phyloP scores from a whole-genome alignment of 2,329 filamentous ascomycete species.

The Penicillium sp. region DNA sequence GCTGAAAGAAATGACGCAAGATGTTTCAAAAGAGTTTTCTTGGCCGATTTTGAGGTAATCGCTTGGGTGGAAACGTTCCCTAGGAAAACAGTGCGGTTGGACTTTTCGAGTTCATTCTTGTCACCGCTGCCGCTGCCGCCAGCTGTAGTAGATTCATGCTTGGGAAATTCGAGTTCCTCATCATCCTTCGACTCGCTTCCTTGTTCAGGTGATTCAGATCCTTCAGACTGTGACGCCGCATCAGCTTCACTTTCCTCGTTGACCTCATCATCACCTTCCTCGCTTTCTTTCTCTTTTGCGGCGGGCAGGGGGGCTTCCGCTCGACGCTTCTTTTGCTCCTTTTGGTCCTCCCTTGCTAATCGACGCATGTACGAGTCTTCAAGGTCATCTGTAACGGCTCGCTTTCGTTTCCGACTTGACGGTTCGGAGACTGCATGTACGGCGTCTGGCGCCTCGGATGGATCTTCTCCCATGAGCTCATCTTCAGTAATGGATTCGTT shows the following conservation, averaged over 20 bases:
- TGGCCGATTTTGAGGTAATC: slow-evolving; percentile 79
- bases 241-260: slow-evolving; percentile 18
- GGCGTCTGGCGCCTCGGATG: slow-evolving; percentile 51
- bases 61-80: slow-evolving; percentile 86
- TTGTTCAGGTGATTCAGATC: slow-evolving; percentile 21
- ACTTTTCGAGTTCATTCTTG: slow-evolving; percentile 74
- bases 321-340: slow-evolving; percentile 40
- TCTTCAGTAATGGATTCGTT: slow-evolving; percentile 39
- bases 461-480: slow-evolving; percentile 48
- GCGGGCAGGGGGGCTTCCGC: slow-evolving; percentile 45
- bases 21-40: slow-evolving; percentile 77
- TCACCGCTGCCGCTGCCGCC: slow-evolving; percentile 42
- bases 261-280: slow-evolving; percentile 61
- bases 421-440: slow-evolving; percentile 25
- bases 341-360: slow-evolving; percentile 49
- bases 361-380: slow-evolving; percentile 52
- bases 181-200: slow-evolving; percentile 38
- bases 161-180: slow-evolving; percentile 39
- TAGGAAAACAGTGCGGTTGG: slow-evolving; percentile 87
- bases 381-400: slow-evolving; percentile 54
- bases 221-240: not conserved
- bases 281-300: slow-evolving; percentile 38
- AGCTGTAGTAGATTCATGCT: slow-evolving; percentile 46
- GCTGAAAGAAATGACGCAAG: slow-evolving; percentile 74
- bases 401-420: slow-evolving; percentile 58